Conservation (phyloP, 192 early-diverging fungal genomes). For the Diversispora epigaea region DNA sequence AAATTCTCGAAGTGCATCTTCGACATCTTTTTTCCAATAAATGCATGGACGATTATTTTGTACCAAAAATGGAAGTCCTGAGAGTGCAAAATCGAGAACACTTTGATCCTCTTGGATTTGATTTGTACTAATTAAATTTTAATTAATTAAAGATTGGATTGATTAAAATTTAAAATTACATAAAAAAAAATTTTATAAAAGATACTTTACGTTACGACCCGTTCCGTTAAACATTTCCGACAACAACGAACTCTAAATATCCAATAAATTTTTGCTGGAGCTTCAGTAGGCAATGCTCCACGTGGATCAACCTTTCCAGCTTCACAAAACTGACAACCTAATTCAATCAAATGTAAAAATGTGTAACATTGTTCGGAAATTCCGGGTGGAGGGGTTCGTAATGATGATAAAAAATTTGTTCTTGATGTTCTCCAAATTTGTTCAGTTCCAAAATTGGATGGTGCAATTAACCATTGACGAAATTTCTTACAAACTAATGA, state of each 20-base stretch:
- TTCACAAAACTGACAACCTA: conserved; percentile 25
- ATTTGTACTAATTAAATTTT: neutral
- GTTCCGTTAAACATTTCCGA: neutral
- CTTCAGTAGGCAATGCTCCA: neutral
- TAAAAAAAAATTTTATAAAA: neutral
- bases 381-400: conserved; percentile 7
- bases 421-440: conserved; percentile 12
- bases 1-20: conserved; percentile 17
- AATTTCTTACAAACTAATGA: conserved; percentile 5
- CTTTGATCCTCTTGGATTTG: neutral
- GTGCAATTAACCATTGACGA: conserved; percentile 14
- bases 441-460: conserved; percentile 21
- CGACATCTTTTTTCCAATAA: conserved; percentile 7
- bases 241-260: conserved; percentile 16
- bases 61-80: neutral
- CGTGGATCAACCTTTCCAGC: neutral
- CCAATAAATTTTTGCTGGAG: conserved; percentile 13
- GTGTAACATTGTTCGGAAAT: conserved; percentile 13
- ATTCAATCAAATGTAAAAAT: conserved; percentile 13
- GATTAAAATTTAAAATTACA: neutral
- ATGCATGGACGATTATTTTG: neutral
- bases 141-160: neutral
- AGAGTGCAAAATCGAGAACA: neutral
- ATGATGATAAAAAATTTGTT: neutral
- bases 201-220: conserved; percentile 9